Base-by-base conservation (phyloP, 345 rosid species). In the Eucalyptus erythrocorys region DNA sequence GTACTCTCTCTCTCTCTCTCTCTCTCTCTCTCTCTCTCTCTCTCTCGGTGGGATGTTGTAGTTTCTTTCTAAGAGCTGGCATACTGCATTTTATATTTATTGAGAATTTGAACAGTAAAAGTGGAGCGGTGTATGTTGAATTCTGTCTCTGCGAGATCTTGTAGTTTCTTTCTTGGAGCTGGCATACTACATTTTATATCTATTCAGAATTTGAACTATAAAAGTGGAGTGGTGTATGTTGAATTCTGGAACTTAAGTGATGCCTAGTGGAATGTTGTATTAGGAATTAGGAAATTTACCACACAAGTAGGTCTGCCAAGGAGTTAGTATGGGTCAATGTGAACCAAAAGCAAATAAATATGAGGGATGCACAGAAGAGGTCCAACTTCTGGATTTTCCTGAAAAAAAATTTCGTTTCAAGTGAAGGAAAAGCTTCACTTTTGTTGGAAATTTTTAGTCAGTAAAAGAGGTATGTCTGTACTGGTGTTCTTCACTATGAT, bases 1-100 rank as follows among this genome's bases (percentile, higher is more conserved):
- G 99, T 97, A 94, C 71, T 27, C 64, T 43, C 51, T 19, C 79
- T 53, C 81, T 86, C 90, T 85, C 89, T 89, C 68, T 59, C 81
- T 53, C 81, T 86, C 90, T 85, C 89, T 89, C 68, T 59, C 81
- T 85, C 19, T 55, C 86, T 88, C 88, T 85, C 53, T 7, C 57
- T 51, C 59, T 26, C 68, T 59, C 0, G 0, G 80, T 68, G 80
- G 80, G 42, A 68, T 68, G 22, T 34, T 68, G 80, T 68, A 34
- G 80, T 68, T 68, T 34, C 43, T 68, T 68, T 34, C 19, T 30
- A 42, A 55, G 34, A 32, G 8, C 45, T 76, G 82, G 45, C 59
- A 45, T 37, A 43, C 24, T 61, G 49, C 37, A 34, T 10, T 43
- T 43, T 48, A 4, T 64, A 86, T 32, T 88, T 59, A 15, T 32